Evolutionary conservation across 2,329 filamentous ascomycete species (phyloP).

Genomic region (Pyrenophora graminea): DNA sequence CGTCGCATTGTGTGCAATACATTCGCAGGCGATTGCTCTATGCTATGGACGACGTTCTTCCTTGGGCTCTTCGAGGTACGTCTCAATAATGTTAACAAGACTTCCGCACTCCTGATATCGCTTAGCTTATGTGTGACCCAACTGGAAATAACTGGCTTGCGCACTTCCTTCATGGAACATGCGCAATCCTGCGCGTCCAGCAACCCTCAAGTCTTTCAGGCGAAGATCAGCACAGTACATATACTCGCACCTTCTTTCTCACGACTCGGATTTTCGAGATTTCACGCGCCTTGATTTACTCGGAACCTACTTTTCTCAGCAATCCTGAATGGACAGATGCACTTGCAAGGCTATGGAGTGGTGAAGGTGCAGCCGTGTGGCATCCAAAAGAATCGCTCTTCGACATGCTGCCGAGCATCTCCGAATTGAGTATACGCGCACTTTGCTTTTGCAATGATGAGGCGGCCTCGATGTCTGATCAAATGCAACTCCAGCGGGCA

Average conservation of each 20-base stretch:
- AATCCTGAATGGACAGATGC: constrained; percentile 24
- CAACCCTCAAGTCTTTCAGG: constrained; percentile 14
- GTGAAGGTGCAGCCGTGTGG: constrained; percentile 17
- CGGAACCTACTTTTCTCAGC: constrained; percentile 28
- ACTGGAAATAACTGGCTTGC: constrained; percentile 33
- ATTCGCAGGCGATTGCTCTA: constrained; percentile 20
- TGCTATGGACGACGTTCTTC: constrained; percentile 34
- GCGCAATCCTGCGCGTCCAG: constrained; percentile 29
- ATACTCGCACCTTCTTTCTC: constrained; percentile 30
- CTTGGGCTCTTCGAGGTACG: constrained; percentile 33
- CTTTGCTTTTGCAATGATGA: constrained; percentile 11
- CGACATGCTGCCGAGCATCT: constrained; percentile 29
- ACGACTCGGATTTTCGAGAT: constrained; percentile 35
- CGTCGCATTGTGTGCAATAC: constrained; percentile 14
- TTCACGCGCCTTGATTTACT: constrained; percentile 31
- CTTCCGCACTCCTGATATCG: not conserved
- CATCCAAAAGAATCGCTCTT: constrained; percentile 35
- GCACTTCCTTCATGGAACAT: constrained; percentile 36
- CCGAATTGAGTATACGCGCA: constrained; percentile 25
- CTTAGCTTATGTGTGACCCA: constrained; percentile 34
- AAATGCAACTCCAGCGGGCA: not conserved
- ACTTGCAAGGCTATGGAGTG: constrained; percentile 22
- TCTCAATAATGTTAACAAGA: not conserved
- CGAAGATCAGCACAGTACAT: constrained; percentile 2
- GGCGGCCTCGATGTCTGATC: not conserved